Conservation (phyloP, 2,329 filamentous ascomycete genomes). For the Colletotrichum plurivorum region DNA sequence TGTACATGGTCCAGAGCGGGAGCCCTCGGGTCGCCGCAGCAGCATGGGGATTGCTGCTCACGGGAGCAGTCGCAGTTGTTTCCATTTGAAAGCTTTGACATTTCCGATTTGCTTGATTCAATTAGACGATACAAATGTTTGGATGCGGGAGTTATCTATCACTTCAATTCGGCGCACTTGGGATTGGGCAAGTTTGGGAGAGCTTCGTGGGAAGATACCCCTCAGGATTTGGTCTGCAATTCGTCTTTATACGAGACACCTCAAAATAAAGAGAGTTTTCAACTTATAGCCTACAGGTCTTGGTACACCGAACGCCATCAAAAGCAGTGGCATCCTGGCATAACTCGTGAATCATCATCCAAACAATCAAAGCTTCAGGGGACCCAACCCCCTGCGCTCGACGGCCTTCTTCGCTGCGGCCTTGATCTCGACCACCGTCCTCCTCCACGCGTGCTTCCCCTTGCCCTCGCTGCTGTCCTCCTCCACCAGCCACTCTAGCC, state of each 20-base stretch:
- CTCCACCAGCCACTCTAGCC: constrained; percentile 72
- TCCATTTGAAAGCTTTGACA: neutral
- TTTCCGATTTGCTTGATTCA: neutral
- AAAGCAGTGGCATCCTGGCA: constrained; percentile 25
- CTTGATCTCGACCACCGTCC: constrained; percentile 60
- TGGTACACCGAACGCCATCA: neutral
- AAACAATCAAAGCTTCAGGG: constrained; percentile 60
- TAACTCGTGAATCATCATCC: constrained; percentile 23
- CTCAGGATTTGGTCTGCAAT: constrained; percentile 1
- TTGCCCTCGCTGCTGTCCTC: constrained; percentile 55
- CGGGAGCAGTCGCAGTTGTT: neutral
- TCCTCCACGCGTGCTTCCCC: constrained; percentile 62
- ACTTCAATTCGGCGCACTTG: neutral
- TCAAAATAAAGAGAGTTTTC: neutral
- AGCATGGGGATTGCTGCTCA: constrained; percentile 16
- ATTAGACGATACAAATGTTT: too few species aligned
- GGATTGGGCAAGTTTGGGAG: neutral
- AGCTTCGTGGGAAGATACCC: constrained; percentile 13
- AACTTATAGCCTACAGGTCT: neutral
- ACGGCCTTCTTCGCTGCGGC: constrained; percentile 69
- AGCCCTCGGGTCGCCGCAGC: neutral
- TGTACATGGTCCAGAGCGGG: constrained; percentile 52
- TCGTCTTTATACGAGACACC: neutral
- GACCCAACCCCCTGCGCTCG: constrained; percentile 67
- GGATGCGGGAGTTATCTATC: too few species aligned